Evolutionary conservation across 1,284 basidiomycete genomes (phyloP).

Genomic region (Rhodotorula sp.): DNA sequence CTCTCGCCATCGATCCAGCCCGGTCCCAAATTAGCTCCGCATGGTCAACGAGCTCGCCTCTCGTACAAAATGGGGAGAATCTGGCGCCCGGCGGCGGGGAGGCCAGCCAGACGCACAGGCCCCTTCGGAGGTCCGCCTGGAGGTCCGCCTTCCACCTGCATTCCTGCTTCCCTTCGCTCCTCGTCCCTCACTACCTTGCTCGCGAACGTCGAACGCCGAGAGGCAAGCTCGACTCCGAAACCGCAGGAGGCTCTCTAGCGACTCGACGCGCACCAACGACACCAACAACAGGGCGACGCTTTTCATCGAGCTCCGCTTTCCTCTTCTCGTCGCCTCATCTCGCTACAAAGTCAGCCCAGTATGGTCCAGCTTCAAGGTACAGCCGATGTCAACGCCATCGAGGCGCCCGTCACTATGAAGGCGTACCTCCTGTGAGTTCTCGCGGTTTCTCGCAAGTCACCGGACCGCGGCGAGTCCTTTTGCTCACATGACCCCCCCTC

Average conservation of each 20-base stretch:
- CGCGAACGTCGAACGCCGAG: no score
- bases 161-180: background rate
- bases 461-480: background rate
- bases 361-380: slow-evolving; percentile 26
- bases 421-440: slow-evolving; percentile 39
- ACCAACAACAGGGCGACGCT: background rate
- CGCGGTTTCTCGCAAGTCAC: background rate
- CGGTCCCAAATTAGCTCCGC: no score
- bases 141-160: background rate
- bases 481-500: background rate
- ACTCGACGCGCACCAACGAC: no score
- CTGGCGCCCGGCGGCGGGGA: no score
- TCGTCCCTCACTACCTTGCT: no score
- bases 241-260: no score
- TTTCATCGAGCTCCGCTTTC: background rate
- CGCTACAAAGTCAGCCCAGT: background rate
- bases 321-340: background rate
- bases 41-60: no score
- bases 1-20: no score
- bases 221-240: no score
- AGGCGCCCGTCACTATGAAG: slow-evolving; percentile 45
- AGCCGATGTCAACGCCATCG: slow-evolving; percentile 36
- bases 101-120: no score
- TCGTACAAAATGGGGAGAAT: no score
- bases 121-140: no score